Base-by-base conservation (phyloP, 371 early-diverging fungal species). In the Apophysomyces sp. region DNA sequence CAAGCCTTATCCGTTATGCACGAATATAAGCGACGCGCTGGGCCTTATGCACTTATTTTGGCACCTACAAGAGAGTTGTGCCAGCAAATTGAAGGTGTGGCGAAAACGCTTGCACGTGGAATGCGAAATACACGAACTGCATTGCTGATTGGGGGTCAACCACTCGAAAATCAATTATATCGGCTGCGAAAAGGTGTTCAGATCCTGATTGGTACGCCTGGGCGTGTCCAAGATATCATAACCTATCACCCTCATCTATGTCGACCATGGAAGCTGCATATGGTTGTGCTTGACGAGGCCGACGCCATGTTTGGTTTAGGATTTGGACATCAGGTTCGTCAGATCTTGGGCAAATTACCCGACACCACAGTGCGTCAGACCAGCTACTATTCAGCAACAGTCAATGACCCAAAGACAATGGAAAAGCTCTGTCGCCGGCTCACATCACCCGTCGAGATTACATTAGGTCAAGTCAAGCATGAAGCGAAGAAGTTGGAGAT, bases 211-310 rank as follows among this genome's bases (percentile, higher is more conserved):
- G 87, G 81, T 2, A 88, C 88, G 7, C 88, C 88, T 11, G 86
- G 85, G 2, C 74, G 88, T 9, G 52, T 88, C 32, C 51, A 81
- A 9, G 84, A 85, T 18, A 69, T 86, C 3, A 58, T 78, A 4
- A 70, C 69, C 4, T 69, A 73, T 34, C 77, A 81, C 52, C 65
- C 75, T 18, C 65, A 71, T 4, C 66, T 78, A n/a, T 54, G 84
- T 9, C 61, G 73, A 7, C 61, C 80, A 24, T 82, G 80, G 62
- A 80, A 69, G 9, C 66, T 82, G 29, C 81, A 71, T 21, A 82
- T 85, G 60, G 57, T 88, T 6, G 82, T 88, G 2, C 49, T 88
- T 52, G 88, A 88, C 60, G 87, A 86, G 57, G 88, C 79, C 2
- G 86, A 86, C 60, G 63, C 81, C 24, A 83, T 88, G 77, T 76